Evolutionary conservation across 805 yeast species (phyloP).

Genomic region (Saccharomycodes ludwigii): DNA sequence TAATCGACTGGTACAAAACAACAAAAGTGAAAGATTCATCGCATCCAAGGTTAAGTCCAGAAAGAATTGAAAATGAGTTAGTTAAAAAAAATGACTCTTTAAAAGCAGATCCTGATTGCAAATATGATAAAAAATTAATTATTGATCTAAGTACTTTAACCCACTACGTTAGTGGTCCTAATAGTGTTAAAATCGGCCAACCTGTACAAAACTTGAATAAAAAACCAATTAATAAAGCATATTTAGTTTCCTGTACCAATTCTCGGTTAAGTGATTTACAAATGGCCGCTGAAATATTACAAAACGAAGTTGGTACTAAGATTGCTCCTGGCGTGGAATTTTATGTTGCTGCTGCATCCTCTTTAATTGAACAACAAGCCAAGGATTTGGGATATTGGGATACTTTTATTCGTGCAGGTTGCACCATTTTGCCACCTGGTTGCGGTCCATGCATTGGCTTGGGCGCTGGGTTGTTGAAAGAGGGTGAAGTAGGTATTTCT

Average conservation of each 20-base stretch:
- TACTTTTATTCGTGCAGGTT: conserved; percentile 80
- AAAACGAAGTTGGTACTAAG: conserved; percentile 42
- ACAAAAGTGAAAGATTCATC: conserved; percentile 43
- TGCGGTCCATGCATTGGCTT: conserved; percentile 99
- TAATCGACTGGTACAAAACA: conserved; percentile 62
- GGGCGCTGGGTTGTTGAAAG: conserved; percentile 86
- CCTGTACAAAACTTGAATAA: conserved; percentile 63
- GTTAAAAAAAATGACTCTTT: conserved; percentile 10
- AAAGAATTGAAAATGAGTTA: conserved; percentile 45
- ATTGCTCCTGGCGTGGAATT: conserved; percentile 86
- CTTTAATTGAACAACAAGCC: conserved; percentile 86
- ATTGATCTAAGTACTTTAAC: conserved; percentile 72
- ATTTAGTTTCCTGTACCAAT: conserved; percentile 95
- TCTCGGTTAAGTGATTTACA: conserved; percentile 84
- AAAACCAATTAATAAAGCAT: conserved; percentile 81
- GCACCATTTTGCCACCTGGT: conserved; percentile 91
- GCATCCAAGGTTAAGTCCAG: conserved; percentile 72
- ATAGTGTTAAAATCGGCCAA: conserved; percentile 85
- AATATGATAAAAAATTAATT: conserved; percentile 76
- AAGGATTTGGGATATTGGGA: conserved; percentile 90
- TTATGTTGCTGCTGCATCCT: conserved; percentile 95
- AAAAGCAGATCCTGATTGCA: conserved; percentile 63
- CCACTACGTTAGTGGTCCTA: conserved; percentile 92
- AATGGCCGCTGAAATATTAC: conserved; percentile 84
- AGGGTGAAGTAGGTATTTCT: conserved; percentile 95